Evolutionary conservation across 2,329 filamentous ascomycete genomes (phyloP), one percentile per base, ranked within the genome.

Genomic region (Cordyceps javanica): DNA sequence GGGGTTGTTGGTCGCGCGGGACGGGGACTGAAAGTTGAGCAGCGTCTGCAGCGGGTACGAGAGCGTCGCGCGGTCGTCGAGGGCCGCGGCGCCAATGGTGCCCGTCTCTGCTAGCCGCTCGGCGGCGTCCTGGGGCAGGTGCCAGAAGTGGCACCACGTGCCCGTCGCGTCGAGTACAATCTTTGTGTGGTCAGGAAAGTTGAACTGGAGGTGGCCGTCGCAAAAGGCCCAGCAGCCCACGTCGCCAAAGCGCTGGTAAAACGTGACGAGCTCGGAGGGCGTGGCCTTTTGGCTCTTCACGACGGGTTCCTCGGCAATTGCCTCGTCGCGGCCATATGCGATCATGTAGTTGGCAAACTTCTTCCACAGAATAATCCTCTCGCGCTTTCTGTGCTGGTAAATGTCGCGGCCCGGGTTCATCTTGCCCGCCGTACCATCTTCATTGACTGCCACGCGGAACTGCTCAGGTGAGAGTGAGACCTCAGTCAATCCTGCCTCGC

Each of bases 181-280:
- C 73, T 94, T 94, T 59, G 90, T 93, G 70, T 94, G 90, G 64
- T 94, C 90, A 2, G 90, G 89, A 70, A 94, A 94, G 73, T 94
- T 93, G 73, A 93, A 89, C 82, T 91, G 89, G 63, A 92, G 79
- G 65, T 90, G 88, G 2, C 90, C 90, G 68, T 93, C 89, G 57
- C 82, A 83, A 66, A 93, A 93, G 51, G 86, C 85, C 89, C 89
- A 92, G 71, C 89, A 88, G 16, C 89, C 88, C 30, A 92, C 88
- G 65, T 89, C 89, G 44, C 89, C 89, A 60, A 90, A 87, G 49
- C 89, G 80, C 73, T 93, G 89, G 68, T 92, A 93, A 63, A 92
- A 92, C 1, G 86, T 89, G 45, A 92, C 87, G 52, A 91, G 75
- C 62, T 86, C 83, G 38, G 76, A 73, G 38, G 75, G 61, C 2